A percentile compares a stretch with the other conserved stretches of the same genome.
These are phyloP conservation scores for Fusarium sterilihyphosum DNA, from an alignment of 2,329 filamentous ascomycete genomes.

Conservation along the genomic window DNA sequence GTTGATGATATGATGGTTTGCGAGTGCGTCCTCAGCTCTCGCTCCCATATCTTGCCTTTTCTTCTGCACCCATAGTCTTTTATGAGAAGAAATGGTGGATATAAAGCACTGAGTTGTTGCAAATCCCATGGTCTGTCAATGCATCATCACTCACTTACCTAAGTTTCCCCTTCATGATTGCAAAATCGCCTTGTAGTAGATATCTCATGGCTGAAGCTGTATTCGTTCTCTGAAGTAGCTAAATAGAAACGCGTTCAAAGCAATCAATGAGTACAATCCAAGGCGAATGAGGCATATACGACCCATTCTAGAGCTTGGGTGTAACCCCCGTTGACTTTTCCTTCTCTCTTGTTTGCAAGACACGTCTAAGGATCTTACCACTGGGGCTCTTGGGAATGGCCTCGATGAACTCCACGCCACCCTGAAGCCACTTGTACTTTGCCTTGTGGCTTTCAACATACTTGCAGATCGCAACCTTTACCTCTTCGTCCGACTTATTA, in stretches of 20 bases:
- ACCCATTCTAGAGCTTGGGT: accelerated
- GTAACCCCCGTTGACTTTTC: accelerated
- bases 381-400: neutral
- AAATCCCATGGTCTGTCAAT: accelerated
- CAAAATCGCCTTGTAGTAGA: too few relatives aligned
- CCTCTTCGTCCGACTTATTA: neutral
- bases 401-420: neutral
- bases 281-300: accelerated
- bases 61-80: too few relatives aligned
- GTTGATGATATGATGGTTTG: too few relatives aligned
- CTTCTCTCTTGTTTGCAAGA: neutral
- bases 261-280: accelerated
- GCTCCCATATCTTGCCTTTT: too few relatives aligned
- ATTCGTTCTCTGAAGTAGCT: neutral
- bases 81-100: too few relatives aligned
- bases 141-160: too few relatives aligned
- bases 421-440: neutral
- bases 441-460: neutral
- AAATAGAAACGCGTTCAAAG: accelerated
- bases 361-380: neutral
- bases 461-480: neutral
- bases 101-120: accelerated
- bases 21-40: too few relatives aligned
- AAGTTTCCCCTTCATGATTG: neutral
- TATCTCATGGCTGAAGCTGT: neutral